phyloP scores from a whole-genome alignment of 345 rosid genomes.

The Mangifera indica region DNA sequence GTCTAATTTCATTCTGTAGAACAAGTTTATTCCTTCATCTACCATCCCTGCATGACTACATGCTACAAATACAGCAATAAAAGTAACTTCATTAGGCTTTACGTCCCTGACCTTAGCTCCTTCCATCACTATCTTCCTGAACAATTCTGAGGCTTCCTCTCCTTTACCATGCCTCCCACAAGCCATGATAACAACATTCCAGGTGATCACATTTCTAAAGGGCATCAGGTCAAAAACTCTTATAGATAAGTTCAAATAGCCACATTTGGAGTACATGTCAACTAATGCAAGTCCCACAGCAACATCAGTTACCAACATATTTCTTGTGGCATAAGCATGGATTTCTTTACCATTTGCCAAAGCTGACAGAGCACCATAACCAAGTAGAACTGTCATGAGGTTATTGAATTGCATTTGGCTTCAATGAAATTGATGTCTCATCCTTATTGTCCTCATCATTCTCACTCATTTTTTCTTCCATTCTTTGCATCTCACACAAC shows the following conservation, averaged over 20 bases:
- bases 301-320: conserved; percentile 60
- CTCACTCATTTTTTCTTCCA: conserved; percentile 21
- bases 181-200: conserved; percentile 93
- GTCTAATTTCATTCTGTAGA: conserved; percentile 61
- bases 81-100: conserved; percentile 78
- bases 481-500: conserved; percentile 63
- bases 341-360: conserved; percentile 82
- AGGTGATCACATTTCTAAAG: conserved; percentile 60
- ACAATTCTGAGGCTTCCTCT: conserved; percentile 57
- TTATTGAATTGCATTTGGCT: conserved; percentile 78
- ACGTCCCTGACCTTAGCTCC: conserved; percentile 30
- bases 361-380: conserved; percentile 74
- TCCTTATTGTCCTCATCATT: conserved; percentile 17
- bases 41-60: conserved; percentile 91
- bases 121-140: conserved; percentile 48
- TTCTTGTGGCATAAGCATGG: conserved; percentile 81
- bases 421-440: conserved; percentile 27
- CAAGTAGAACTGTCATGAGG: conserved; percentile 85
- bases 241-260: conserved; percentile 58
- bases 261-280: conserved; percentile 93
- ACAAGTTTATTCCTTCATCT: conserved; percentile 63
- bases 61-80: conserved; percentile 73
- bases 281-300: conserved; percentile 89
- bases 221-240: conserved; percentile 67
- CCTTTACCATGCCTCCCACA: conserved; percentile 92